A percentile compares a stretch with the other conserved stretches of the same genome.
Conservation (phyloP, 306 rosid species). For the Glycine latifolia region DNA sequence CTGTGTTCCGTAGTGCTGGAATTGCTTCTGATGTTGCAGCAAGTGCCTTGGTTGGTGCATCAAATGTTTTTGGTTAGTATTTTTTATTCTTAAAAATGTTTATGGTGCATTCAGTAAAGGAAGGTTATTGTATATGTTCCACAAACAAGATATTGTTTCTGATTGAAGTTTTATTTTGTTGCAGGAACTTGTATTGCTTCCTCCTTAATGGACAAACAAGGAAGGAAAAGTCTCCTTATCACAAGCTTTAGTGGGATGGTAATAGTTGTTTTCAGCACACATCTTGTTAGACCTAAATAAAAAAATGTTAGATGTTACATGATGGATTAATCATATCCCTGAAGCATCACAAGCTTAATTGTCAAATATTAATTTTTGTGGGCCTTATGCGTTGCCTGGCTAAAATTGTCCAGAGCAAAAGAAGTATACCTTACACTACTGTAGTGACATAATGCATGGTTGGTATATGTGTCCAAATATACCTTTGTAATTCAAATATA, state of each 20-base stretch:
- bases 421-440: constrained; percentile 17
- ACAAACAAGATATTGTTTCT: constrained; percentile 33
- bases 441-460: not conserved
- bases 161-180: constrained; percentile 43
- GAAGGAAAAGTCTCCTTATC: constrained; percentile 91
- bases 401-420: not conserved
- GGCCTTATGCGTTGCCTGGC: not conserved
- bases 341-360: constrained; percentile 26
- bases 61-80: constrained; percentile 90
- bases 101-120: not conserved
- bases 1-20: constrained; percentile 97
- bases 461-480: not conserved
- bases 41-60: constrained; percentile 96
- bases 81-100: constrained; percentile 5
- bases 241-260: constrained; percentile 97
- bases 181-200: constrained; percentile 93
- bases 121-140: not conserved
- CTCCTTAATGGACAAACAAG: constrained; percentile 94
- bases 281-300: not conserved
- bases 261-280: constrained; percentile 38
- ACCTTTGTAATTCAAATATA: not conserved
- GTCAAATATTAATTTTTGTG: constrained; percentile 1
- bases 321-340: constrained; percentile 17
- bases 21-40: constrained; percentile 97
- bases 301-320: constrained; percentile 21